A percentile compares a stretch with the other conserved stretches of the same genome.
Conservation (phyloP, 257 asterid species). For the Henckelia pumila region DNA sequence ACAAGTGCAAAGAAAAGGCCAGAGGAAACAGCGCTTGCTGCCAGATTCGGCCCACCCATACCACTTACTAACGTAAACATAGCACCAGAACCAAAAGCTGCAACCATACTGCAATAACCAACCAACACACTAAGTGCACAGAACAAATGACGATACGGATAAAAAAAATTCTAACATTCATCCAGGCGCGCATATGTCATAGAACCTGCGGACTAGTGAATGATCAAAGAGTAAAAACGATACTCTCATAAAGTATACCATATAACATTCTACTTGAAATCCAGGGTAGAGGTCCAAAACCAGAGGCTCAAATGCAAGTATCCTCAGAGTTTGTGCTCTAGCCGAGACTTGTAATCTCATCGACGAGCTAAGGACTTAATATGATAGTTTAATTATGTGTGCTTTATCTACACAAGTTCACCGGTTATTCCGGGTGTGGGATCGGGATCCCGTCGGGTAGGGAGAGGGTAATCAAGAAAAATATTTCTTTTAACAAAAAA, state of each 20-base stretch:
- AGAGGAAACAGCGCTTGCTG: slow-evolving; percentile 60
- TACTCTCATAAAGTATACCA: not conserved
- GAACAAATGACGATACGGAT: not conserved
- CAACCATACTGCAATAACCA: slow-evolving; percentile 68
- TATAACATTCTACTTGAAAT: not conserved
- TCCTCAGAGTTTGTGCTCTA: not conserved
- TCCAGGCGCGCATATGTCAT: not conserved
- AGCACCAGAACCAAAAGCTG: slow-evolving; percentile 94
- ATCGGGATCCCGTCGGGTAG: too few species aligned
- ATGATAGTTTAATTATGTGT: not conserved
- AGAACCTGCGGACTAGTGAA: not conserved
- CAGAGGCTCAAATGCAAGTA: not conserved
- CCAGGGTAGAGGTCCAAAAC: not conserved
- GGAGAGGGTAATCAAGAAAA: too few species aligned
- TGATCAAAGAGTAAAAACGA: not conserved
- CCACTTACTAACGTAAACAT: slow-evolving; percentile 84
- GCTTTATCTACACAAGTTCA: not conserved
- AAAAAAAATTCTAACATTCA: not conserved
- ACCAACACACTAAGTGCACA: slow-evolving; percentile 14
- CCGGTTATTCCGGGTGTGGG: too few species aligned
- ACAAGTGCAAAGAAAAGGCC: slow-evolving; percentile 85
- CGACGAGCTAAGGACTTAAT: too few species aligned
- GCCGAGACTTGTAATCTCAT: not conserved
- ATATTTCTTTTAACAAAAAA: too few species aligned
- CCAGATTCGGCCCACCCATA: slow-evolving; percentile 77